Evolutionary conservation across 2,329 filamentous ascomycete species (phyloP), one percentile per base, ranked within the genome.

Genomic region (Fusarium palustre): DNA sequence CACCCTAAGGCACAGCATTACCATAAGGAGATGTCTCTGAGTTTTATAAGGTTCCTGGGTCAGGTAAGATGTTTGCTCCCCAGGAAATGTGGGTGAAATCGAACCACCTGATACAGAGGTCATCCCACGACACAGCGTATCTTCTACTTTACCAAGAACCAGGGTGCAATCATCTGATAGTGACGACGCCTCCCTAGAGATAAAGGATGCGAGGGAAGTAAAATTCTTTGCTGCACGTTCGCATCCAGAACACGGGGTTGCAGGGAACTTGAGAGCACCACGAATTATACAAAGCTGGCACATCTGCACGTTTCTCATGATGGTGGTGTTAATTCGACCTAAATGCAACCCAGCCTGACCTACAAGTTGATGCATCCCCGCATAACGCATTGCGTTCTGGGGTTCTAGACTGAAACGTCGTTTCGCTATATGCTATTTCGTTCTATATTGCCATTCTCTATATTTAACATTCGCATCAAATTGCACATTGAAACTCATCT

Each of bases 101-200:
- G 73, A 72, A 75, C 73, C 73, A 75, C 64, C 66, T 67, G 62
- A 71, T 68, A 59, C 68, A 66, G 52, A 54, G 38, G 59, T 75
- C 72, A 64, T 62, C 55, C 73, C 73, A 75, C 66, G 63, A 61
- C 66, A 38, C 59, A 54, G 43, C 25, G 22, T 33, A 24, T 33
- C 31, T 49, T 24, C 24, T 18, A 24, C 63, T 63, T 62, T 48
- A 57, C 33, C 52, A 55, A 33, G 66, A 49, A 36, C 22, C 20
- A 59, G 45, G 55, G 53, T 38, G 36, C 25, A 55, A 74, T 74
- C 72, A 74, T 74, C 54, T 71, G 68, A 74, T 70, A 60, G 63
- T 70, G 72, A 74, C 62, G 69, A 47, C 46, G 59, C 28, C 24
- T 31, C 30, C 52, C 34, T 42, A 41, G 46, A 22, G 34, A n/a